Evolutionary conservation across 2,329 filamentous ascomycete genomes (phyloP), one percentile per base, ranked within the genome.

Genomic region (Penicillium corylophilum): DNA sequence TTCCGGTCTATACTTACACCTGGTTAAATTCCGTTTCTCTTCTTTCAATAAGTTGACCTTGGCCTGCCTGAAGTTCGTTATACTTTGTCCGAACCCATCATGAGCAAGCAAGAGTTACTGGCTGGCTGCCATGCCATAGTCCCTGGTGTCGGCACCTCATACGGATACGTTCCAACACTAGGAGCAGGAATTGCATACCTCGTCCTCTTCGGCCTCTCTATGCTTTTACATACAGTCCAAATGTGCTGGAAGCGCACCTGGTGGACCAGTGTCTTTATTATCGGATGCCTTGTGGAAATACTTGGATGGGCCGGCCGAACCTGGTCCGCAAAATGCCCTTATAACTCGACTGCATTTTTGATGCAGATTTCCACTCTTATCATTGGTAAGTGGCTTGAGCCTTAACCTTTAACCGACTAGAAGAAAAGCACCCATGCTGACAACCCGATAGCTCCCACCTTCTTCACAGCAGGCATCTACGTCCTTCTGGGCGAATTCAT

Each of bases 401-500:
- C 26, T n/a, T 28, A 20, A 13, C 3, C 33, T 20, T 20, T 4
- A 6, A 22, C 18, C 9, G 9, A 7, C 15, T 12, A 15, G 12
- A 3, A 1, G 15, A 10, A 15, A 22, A 1, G 5, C n/a, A 31
- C 12, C 20, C 9, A 23, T 9, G 10, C 16, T 36, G 16, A 26
- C 22, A 5, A 13, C 20, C 7, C 8, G 31, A 20, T 38, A 73
- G 70, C 70, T 8, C 79, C 78, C 9, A 76, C 75, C 5, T 80
- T 81, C 67, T 79, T 78, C 61, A 78, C 77, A 13, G 78, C 77
- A 1, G 78, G 75, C 1, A 71, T 80, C 44, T 81, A 81, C 61
- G 66, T 80, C 44, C 65, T 79, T 40, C 71, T 81, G 3, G 77
- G 77, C 45, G 70, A 67, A 28, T 71, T 80, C 51, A 80, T 81